Evolutionary conservation across 495 filamentous ascomycete genomes (phyloP).

Genomic region (Penicillium desertorum): DNA sequence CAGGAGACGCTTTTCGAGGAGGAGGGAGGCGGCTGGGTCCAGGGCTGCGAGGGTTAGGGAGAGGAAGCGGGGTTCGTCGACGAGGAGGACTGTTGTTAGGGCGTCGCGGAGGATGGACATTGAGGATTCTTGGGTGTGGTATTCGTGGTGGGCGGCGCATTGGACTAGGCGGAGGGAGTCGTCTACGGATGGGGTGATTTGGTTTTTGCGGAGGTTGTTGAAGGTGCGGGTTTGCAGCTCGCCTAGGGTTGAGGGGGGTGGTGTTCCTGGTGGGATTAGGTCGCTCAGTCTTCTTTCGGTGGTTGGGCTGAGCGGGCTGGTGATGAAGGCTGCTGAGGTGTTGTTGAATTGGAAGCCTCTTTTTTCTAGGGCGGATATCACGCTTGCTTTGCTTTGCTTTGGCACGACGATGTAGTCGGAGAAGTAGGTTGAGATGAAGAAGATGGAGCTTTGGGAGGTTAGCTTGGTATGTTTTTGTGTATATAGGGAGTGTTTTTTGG

Average conservation of each 20-base stretch:
- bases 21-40: slow-evolving; percentile 74
- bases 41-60: slow-evolving; percentile 81
- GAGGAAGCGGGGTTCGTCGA: slow-evolving; percentile 74
- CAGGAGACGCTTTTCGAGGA: slow-evolving; percentile 75
- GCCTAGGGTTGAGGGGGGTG: slow-evolving; percentile 70
- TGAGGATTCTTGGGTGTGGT: slow-evolving; percentile 46
- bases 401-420: slow-evolving; percentile 96
- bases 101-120: slow-evolving; percentile 48
- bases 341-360: slow-evolving; percentile 84
- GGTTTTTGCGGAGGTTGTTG: slow-evolving; percentile 65
- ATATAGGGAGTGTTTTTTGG: neutral
- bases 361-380: slow-evolving; percentile 73
- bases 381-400: slow-evolving; percentile 63
- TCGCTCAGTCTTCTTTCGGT: slow-evolving; percentile 31
- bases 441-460: slow-evolving; percentile 64
- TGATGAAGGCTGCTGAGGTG: slow-evolving; percentile 65
- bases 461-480: slow-evolving; percentile 1
- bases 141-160: slow-evolving; percentile 70
- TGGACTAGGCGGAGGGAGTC: slow-evolving; percentile 70
- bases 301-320: slow-evolving; percentile 40
- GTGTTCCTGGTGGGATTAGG: slow-evolving; percentile 59
- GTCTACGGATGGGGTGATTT: slow-evolving; percentile 72
- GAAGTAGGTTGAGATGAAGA: slow-evolving; percentile 98
- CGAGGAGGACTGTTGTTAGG: slow-evolving; percentile 51
- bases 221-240: slow-evolving; percentile 87